These are phyloP conservation scores for Aphanomyces euteiches DNA, from an alignment of 352 stramenopile species.

Conservation along the genomic window DNA sequence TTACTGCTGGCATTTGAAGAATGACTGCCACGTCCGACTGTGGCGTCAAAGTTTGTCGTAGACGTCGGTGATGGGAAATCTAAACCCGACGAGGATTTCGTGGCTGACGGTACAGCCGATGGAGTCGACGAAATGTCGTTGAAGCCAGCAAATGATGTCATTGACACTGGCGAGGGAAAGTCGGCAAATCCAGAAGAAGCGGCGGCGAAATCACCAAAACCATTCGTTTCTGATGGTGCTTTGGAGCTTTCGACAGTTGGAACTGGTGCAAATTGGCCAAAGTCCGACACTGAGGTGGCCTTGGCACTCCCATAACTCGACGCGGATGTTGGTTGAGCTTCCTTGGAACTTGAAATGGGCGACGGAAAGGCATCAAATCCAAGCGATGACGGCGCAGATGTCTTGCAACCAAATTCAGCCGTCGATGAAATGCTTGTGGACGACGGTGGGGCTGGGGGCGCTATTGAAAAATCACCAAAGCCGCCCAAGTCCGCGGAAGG, in stretches of 20 bases:
- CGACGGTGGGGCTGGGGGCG: neutral
- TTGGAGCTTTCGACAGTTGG: neutral
- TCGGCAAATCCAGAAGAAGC: neutral
- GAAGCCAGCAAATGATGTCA: conserved; percentile 1
- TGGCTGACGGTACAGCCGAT: neutral
- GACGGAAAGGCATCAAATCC: conserved; percentile 7
- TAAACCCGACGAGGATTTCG: neutral
- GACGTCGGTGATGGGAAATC: neutral
- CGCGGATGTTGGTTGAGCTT: no score
- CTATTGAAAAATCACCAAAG: neutral
- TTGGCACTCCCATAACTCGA: neutral
- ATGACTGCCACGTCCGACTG: no score
- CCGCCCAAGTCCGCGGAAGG: neutral
- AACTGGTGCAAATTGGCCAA: neutral
- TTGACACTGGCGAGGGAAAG: conserved; percentile 10
- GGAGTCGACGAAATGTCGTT: neutral
- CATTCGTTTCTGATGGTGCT: neutral
- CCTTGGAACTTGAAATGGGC: neutral
- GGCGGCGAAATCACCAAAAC: conserved; percentile 3
- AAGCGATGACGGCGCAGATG: neutral
- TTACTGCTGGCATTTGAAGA: conserved; percentile 33
- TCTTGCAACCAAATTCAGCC: no score
- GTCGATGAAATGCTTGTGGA: no score
- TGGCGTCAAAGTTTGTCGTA: conserved; percentile 42
- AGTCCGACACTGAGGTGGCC: neutral